Evolutionary conservation across 1,284 basidiomycete species (phyloP), one percentile per base, ranked within the genome.

Genomic region (Takashimella koratensis): DNA sequence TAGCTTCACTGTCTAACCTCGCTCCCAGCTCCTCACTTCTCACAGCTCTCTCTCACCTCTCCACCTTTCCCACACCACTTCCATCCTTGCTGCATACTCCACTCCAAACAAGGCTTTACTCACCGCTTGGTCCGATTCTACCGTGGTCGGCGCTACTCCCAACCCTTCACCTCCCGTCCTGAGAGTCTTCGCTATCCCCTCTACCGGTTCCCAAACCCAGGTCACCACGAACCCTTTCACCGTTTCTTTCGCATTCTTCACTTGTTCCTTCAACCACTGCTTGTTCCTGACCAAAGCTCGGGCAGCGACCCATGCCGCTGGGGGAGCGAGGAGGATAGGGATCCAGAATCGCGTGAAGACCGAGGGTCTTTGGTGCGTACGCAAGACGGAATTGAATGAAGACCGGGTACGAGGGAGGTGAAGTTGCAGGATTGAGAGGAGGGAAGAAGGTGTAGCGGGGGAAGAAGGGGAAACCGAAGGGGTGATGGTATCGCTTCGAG

Each of bases 171-270:
- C 76, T n/a, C 76, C 74, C 4, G 70, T 67, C 47, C 71, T 54
- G 43, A 98, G 83, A 0, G 95, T 98, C 64, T 86, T 84, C 8
- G 90, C 72, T 21, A 98, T 86, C 11, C 85, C 88, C 49, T 82
- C 81, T n/a, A 94, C 68, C 0, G 95, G 95, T 58, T 93, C 88
- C 57, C 94, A 77, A 2, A 98, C 79, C 89, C 93, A 98, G 49
- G 86, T 86, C 22, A 83, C 78, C 63, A 92, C 78, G 73, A 98
- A 96, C 0, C 86, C 86, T 42, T 77, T 78, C 5, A 84, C 63
- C 0, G 93, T 95, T 65, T 88, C 85, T 46, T 80, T 72, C 0
- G 84, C 81, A 57, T 89, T 86, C n/a, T 62, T 62, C 2, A 82
- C 79, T 51, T 88, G 78, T 49, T 85, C 80, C 21, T 63, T 54